Percentiles rank a stretch among this genome's conserved stretches.
Conservation (phyloP, 2,329 filamentous ascomycete species). For the Orbilia blumenaviensis region DNA sequence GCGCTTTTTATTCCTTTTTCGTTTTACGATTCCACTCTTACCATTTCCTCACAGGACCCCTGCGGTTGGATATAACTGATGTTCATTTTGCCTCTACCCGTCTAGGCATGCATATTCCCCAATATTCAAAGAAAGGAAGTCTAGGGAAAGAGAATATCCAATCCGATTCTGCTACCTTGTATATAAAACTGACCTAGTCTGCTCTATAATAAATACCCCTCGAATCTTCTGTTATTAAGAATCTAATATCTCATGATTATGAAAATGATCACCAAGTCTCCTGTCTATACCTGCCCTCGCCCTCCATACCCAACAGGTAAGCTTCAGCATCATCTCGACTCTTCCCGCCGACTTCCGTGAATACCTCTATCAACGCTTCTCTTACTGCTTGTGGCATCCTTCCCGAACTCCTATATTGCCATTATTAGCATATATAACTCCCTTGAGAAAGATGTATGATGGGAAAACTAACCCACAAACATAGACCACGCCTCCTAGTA, state of each 20-base stretch:
- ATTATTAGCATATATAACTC: constrained; percentile 58
- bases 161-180: constrained; percentile 29
- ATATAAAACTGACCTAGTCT: constrained; percentile 33
- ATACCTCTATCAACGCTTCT: constrained; percentile 71
- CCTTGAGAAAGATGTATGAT: background rate
- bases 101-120: too few species aligned
- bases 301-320: constrained; percentile 70
- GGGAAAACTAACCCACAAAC: constrained; percentile 64
- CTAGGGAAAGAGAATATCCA: background rate
- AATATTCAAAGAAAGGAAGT: too few species aligned
- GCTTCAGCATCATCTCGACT: constrained; percentile 66
- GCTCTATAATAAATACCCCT: constrained; percentile 31
- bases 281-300: constrained; percentile 71
- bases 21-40: too few species aligned
- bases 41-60: too few species aligned
- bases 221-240: too few species aligned
- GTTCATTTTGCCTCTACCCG: too few species aligned
- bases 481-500: constrained; percentile 67
- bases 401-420: constrained; percentile 64
- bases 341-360: constrained; percentile 62
- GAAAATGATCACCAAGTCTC: constrained; percentile 70
- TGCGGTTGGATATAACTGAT: too few species aligned
- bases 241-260: background rate
- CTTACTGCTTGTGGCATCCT: constrained; percentile 76
- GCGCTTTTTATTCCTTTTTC: too few species aligned